Conservation (phyloP, 495 filamentous ascomycete species). For the Aspergillus conjunctus region DNA sequence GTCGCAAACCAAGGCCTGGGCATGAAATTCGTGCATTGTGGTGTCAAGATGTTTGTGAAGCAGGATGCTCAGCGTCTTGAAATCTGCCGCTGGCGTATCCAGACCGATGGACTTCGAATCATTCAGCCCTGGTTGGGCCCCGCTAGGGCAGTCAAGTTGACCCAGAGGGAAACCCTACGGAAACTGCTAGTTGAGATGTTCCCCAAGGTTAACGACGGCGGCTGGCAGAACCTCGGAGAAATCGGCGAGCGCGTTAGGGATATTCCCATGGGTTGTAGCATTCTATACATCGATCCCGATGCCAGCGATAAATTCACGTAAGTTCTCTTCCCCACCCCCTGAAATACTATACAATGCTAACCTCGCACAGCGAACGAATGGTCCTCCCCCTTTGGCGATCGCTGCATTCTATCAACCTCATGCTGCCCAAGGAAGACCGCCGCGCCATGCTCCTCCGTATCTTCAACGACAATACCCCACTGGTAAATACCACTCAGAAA, state of each 20-base stretch:
- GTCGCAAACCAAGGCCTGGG: constrained; percentile 79
- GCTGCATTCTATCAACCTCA: constrained; percentile 83
- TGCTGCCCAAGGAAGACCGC: constrained; percentile 96
- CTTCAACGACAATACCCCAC: constrained; percentile 79
- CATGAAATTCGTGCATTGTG: constrained; percentile 93
- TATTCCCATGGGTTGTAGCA: constrained; percentile 88
- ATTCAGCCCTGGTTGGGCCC: constrained; percentile 85
- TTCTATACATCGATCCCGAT: constrained; percentile 76
- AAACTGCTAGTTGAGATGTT: constrained; percentile 92
- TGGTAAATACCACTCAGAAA: constrained; percentile 56
- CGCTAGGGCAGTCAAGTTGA: constrained; percentile 70
- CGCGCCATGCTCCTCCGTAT: constrained; percentile 88
- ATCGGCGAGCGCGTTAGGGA: constrained; percentile 81
- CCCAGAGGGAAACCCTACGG: constrained; percentile 72
- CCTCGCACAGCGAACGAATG: constrained; percentile 63
- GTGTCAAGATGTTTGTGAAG: constrained; percentile 98
- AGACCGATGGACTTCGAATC: constrained; percentile 87
- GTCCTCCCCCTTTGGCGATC: constrained; percentile 91
- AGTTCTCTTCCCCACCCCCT: constrained; percentile 19
- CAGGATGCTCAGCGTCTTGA: constrained; percentile 85
- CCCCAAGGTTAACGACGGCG: constrained; percentile 69
- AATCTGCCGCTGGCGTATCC: constrained; percentile 91
- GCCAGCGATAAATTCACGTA: constrained; percentile 67
- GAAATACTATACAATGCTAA: background rate
- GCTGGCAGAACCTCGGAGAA: constrained; percentile 77